phyloP scores from a whole-genome alignment of 1,139 yeast species.

The Yamadazyma pseudoaaseri region DNA sequence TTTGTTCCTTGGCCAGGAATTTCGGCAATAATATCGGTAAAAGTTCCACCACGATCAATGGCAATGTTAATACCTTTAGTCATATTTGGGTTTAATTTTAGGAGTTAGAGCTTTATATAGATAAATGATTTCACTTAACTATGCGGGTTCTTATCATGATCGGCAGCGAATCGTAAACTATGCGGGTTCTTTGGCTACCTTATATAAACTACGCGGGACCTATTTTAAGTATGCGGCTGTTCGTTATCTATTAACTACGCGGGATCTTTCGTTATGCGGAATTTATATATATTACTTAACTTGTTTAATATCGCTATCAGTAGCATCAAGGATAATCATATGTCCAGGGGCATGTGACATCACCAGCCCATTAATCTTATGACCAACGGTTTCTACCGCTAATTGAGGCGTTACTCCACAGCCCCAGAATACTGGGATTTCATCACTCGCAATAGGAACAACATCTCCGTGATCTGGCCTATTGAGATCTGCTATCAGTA shows the following conservation, averaged over 20 bases:
- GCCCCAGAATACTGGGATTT: constrained; percentile 39
- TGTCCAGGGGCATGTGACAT: constrained; percentile 32
- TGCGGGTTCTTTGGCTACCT: too few relatives aligned
- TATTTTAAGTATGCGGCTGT: too few relatives aligned
- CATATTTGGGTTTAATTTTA: too few relatives aligned
- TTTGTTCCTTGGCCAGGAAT: constrained; percentile 34
- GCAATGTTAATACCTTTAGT: constrained; percentile 19
- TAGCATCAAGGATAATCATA: constrained; percentile 29
- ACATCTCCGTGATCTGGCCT: constrained; percentile 11
- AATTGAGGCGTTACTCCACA: constrained; percentile 39
- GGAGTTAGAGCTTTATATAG: too few relatives aligned
- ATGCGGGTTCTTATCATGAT: too few relatives aligned
- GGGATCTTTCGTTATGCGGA: too few relatives aligned
- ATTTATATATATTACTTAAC: too few relatives aligned
- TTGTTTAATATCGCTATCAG: constrained; percentile 13
- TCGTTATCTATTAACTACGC: too few relatives aligned
- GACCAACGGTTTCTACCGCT: constrained; percentile 24
- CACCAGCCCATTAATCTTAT: constrained; percentile 23
- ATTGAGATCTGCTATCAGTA: constrained; percentile 16
- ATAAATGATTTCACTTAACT: too few relatives aligned
- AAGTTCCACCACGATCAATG: constrained; percentile 76
- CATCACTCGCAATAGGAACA: constrained; percentile 18
- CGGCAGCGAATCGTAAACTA: too few relatives aligned
- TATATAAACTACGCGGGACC: too few relatives aligned
- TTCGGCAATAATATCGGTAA: constrained; percentile 74